These are phyloP conservation scores for Wallacemonas rigidus DNA, from an alignment of 208 protist species.

Conservation along the genomic window DNA sequence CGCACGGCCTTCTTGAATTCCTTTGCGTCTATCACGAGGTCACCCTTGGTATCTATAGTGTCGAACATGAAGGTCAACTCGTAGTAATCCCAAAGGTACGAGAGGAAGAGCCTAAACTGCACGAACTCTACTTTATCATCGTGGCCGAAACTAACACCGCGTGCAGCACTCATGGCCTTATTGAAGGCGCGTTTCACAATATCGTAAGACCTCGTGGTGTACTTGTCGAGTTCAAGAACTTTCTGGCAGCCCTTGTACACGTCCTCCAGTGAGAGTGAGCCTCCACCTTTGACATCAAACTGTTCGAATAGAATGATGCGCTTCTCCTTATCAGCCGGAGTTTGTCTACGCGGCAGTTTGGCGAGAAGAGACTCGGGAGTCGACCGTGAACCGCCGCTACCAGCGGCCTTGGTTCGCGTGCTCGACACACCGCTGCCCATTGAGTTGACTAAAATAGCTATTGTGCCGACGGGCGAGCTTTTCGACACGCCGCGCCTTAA, in stretches of 20 bases:
- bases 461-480: no score
- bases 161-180: conserved; percentile 7
- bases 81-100: conserved; percentile 14
- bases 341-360: conserved; percentile 11
- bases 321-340: conserved; percentile 12
- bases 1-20: conserved; percentile 48
- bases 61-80: conserved; percentile 57
- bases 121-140: conserved; percentile 39
- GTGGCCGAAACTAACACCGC: conserved; percentile 6
- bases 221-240: conserved; percentile 27
- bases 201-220: conserved; percentile 29
- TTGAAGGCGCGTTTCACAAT: conserved; percentile 55
- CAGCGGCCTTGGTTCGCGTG: no score
- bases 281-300: conserved; percentile 46
- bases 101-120: conserved; percentile 51
- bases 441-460: background rate
- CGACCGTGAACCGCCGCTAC: background rate
- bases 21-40: conserved; percentile 34
- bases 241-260: conserved; percentile 29
- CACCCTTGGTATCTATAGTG: conserved; percentile 41
- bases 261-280: conserved; percentile 42
- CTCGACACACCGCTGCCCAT: conserved; percentile 2
- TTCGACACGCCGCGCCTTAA: no score
- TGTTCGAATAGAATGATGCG: conserved; percentile 43
- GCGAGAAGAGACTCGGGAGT: conserved; percentile 15